phyloP scores from a whole-genome alignment of 2,329 filamentous ascomycete genomes.

The Aspergillus hortae region DNA sequence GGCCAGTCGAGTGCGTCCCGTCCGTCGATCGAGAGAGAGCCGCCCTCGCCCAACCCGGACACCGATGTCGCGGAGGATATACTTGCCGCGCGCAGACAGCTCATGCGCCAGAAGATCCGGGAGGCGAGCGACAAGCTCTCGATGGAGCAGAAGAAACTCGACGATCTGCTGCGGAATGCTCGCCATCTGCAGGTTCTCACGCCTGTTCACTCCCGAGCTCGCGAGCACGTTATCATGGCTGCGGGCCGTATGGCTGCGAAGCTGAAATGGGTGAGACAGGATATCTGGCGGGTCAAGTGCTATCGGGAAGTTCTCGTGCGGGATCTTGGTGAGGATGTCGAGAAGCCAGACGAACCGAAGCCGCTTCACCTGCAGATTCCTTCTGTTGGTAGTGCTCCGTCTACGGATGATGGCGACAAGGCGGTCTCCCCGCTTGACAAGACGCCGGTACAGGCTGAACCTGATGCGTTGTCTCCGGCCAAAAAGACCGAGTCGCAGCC shows the following conservation, averaged over 20 bases:
- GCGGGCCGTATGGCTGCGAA: conserved; percentile 82
- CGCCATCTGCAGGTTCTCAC: conserved; percentile 85
- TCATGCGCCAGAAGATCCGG: conserved; percentile 78
- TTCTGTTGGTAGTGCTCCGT: conserved; percentile 9
- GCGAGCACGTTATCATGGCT: conserved; percentile 80
- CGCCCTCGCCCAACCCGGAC: conserved; percentile 68
- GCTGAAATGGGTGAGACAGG: conserved; percentile 88
- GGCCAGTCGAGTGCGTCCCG: conserved; percentile 55
- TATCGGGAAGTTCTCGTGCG: conserved; percentile 82
- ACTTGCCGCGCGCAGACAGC: conserved; percentile 71
- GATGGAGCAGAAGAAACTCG: conserved; percentile 70
- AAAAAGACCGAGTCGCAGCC: conserved; percentile 21
- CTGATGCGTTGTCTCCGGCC: conserved; percentile 12
- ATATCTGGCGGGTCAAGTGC: conserved; percentile 88
- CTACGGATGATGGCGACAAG: conserved; percentile 12
- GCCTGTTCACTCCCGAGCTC: conserved; percentile 84
- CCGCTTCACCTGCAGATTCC: conserved; percentile 16
- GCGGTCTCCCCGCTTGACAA: conserved; percentile 10
- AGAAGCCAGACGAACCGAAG: conserved; percentile 19
- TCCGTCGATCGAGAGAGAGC: conserved; percentile 65
- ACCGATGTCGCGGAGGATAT: conserved; percentile 85
- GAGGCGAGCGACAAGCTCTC: conserved; percentile 79
- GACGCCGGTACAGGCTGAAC: conserved; percentile 9
- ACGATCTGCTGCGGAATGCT: conserved; percentile 80
- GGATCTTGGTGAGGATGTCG: conserved; percentile 75